A percentile compares a stretch with the other conserved stretches of the same genome.
Conservation (phyloP, 176 grass and related monocot species). For the Triticum turgidum region DNA sequence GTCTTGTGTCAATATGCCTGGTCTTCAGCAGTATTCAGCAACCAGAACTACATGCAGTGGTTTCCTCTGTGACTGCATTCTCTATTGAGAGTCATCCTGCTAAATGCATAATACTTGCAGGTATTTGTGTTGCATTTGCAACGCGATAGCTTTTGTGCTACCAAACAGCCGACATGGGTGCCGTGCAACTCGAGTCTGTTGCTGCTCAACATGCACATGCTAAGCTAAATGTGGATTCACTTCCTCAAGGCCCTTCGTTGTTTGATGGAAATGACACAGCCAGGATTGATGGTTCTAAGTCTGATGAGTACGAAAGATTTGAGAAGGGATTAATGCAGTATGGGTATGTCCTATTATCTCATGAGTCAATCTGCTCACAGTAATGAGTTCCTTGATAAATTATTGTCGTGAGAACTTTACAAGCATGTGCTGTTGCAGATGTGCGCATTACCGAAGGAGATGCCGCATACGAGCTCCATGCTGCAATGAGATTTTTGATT, state of each 20-base stretch:
- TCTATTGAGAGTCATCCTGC: conserved; percentile 52
- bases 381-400: background rate
- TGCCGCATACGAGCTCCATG: conserved; percentile 77
- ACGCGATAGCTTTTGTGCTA: conserved; percentile 10
- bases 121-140: conserved; percentile 64
- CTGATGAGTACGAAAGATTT: conserved; percentile 33
- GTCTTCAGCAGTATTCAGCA: conserved; percentile 46
- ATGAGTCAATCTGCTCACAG: background rate
- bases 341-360: conserved; percentile 56
- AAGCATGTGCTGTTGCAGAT: conserved; percentile 49
- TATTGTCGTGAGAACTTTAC: background rate
- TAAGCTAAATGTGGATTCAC: conserved; percentile 30
- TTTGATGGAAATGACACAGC: conserved; percentile 17
- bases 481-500: conserved; percentile 81
- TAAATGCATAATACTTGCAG: conserved; percentile 80
- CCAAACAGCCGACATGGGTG: conserved; percentile 45
- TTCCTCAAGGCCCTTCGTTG: background rate
- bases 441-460: conserved; percentile 79
- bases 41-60: conserved; percentile 39
- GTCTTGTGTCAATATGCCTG: conserved; percentile 60
- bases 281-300: conserved; percentile 25
- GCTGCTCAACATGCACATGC: conserved; percentile 38
- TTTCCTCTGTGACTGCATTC: conserved; percentile 43
- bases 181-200: conserved; percentile 25
- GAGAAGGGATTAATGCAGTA: conserved; percentile 76